A percentile compares a stretch with the other conserved stretches of the same genome.
phyloP scores from a whole-genome alignment of 345 rosid species.

The Abelmoschus esculentus region DNA sequence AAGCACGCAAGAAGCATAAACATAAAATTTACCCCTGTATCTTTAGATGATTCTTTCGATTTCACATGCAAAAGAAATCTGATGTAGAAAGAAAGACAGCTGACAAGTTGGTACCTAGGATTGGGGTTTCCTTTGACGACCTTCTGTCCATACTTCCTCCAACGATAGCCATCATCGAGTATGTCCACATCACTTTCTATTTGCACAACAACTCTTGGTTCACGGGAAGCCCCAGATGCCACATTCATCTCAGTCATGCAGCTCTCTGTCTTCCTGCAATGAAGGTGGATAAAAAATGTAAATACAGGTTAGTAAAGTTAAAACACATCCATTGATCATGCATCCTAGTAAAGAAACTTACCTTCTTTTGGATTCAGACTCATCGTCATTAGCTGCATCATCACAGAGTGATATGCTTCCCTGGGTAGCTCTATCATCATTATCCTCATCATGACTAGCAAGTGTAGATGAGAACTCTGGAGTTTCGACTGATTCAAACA shows the following conservation, averaged over 20 bases:
- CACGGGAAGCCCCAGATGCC: slow-evolving; percentile 45
- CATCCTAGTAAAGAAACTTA: slow-evolving; percentile 8
- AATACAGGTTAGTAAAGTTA: background rate
- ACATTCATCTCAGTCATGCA: slow-evolving; percentile 35
- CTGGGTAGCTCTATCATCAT: slow-evolving; percentile 41
- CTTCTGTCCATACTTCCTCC: slow-evolving; percentile 73
- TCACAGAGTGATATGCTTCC: slow-evolving; percentile 32
- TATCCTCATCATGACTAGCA: slow-evolving; percentile 49
- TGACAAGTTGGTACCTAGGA: slow-evolving; percentile 40
- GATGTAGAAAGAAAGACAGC: background rate
- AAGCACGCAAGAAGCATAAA: background rate
- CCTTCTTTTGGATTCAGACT: slow-evolving; percentile 58
- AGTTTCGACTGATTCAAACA: slow-evolving; percentile 36
- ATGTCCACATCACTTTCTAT: slow-evolving; percentile 63
- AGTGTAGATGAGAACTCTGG: slow-evolving; percentile 44
- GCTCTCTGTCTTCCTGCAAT: slow-evolving; percentile 45
- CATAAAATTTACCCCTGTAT: background rate
- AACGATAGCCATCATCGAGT: slow-evolving; percentile 68
- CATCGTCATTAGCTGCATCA: slow-evolving; percentile 39
- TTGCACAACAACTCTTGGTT: slow-evolving; percentile 60
- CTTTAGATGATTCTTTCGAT: background rate
- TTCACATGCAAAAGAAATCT: no score
- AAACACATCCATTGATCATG: background rate
- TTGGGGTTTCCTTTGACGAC: slow-evolving; percentile 73
- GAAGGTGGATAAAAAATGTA: background rate